A percentile compares a stretch with the other conserved stretches of the same genome.
phyloP scores from a whole-genome alignment of 2,329 filamentous ascomycete genomes.

The Coleophoma crateriformis region DNA sequence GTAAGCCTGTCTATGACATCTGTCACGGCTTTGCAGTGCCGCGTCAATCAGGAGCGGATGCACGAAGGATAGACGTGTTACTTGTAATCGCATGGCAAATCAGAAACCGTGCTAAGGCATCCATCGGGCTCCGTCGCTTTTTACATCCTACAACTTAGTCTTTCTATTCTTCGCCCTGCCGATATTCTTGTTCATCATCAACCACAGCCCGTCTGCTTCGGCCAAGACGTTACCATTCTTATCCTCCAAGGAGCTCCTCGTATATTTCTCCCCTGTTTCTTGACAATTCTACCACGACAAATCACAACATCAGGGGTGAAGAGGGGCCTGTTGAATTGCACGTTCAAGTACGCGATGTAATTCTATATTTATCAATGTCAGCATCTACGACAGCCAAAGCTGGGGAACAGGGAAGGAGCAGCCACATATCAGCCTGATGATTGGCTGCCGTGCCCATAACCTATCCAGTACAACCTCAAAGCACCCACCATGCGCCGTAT shows the following conservation, averaged over 20 bases:
- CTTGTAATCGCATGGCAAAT: too few relatives aligned
- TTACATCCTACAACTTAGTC: background rate
- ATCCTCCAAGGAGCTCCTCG: conserved; percentile 22
- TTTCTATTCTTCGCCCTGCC: background rate
- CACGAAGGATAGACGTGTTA: too few relatives aligned
- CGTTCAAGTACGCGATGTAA: conserved; percentile 21
- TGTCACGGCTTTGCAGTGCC: too few relatives aligned
- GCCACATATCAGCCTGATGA: conserved; percentile 16
- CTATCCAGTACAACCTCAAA: conserved; percentile 25
- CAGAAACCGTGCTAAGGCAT: too few relatives aligned
- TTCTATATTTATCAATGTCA: conserved; percentile 5
- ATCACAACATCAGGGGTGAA: conserved; percentile 19
- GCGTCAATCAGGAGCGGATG: too few relatives aligned
- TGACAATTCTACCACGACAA: conserved; percentile 18
- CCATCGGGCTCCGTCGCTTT: too few relatives aligned
- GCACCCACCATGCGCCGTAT: conserved; percentile 22
- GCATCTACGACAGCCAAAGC: background rate
- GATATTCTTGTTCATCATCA: background rate
- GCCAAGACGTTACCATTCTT: conserved; percentile 17
- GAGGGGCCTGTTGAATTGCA: conserved; percentile 20
- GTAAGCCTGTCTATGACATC: too few relatives aligned
- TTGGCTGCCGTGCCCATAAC: conserved; percentile 26
- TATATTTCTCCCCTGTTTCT: conserved; percentile 21
- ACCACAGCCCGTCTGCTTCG: conserved; percentile 4
- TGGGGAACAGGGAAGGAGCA: background rate